phyloP scores from a whole-genome alignment of 2,329 filamentous ascomycete genomes.

The Aureobasidium mangrovei region DNA sequence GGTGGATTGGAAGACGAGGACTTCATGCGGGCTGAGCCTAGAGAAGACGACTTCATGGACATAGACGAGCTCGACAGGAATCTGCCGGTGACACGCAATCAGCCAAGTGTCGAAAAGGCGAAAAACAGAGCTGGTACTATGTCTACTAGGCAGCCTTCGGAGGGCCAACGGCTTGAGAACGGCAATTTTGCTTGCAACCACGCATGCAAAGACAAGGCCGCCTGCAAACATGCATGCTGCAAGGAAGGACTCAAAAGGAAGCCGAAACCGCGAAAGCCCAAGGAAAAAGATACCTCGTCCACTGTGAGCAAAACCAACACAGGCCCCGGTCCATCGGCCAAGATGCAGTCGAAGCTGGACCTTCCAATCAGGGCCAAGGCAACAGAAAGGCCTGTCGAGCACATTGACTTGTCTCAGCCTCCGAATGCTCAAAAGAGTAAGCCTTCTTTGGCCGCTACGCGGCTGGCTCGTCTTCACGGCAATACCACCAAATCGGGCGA shows the following conservation, averaged over 20 bases:
- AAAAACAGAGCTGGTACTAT: neutral
- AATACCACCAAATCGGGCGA: neutral
- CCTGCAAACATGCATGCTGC: conserved; percentile 66
- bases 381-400: neutral
- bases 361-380: conserved; percentile 19
- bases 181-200: conserved; percentile 71
- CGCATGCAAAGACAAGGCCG: conserved; percentile 51
- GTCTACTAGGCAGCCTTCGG: neutral
- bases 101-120: neutral
- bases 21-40: conserved; percentile 36
- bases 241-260: conserved; percentile 61
- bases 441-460: neutral
- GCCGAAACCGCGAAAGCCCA: conserved; percentile 39
- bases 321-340: conserved; percentile 14
- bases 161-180: conserved; percentile 42
- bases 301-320: conserved; percentile 20
- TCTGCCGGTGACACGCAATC: neutral
- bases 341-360: conserved; percentile 23
- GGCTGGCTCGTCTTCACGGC: neutral
- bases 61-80: conserved; percentile 43
- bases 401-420: neutral
- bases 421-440: neutral
- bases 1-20: conserved; percentile 46
- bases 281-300: conserved; percentile 21
- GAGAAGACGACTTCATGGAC: conserved; percentile 36